phyloP scores from a whole-genome alignment of 306 rosid genomes.

The Argentina anserina region DNA sequence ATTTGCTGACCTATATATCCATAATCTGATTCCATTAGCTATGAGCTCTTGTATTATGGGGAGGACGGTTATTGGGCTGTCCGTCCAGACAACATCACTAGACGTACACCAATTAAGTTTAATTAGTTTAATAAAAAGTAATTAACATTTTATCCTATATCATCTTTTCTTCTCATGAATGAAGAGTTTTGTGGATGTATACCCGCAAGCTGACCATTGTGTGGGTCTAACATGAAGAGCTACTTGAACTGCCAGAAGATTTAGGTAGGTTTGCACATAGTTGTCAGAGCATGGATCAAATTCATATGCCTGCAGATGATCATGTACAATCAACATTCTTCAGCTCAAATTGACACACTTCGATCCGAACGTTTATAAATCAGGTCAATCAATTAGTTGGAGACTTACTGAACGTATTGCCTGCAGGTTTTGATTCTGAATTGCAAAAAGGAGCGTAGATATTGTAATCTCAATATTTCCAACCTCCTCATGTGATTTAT shows the following conservation, averaged over 20 bases:
- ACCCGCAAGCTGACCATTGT: conserved; percentile 52
- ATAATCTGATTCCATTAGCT: conserved; percentile 17
- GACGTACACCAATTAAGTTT: too few species aligned
- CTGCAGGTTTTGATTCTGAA: conserved; percentile 17
- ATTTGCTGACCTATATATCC: conserved; percentile 10
- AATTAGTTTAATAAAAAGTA: too few species aligned
- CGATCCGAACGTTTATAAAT: too few species aligned
- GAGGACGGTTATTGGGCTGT: conserved; percentile 11
- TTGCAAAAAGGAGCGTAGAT: conserved; percentile 43
- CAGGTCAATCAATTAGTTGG: background rate
- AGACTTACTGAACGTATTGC: conserved; percentile 34
- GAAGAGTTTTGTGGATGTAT: background rate
- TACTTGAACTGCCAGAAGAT: conserved; percentile 45
- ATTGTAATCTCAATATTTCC: conserved; percentile 36
- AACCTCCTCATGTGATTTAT: conserved; percentile 6
- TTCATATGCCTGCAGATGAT: background rate
- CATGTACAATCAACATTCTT: too few species aligned
- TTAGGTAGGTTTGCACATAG: conserved; percentile 28
- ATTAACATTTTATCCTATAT: background rate
- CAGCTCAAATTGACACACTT: too few species aligned
- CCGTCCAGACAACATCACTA: conserved; percentile 29
- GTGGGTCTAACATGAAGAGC: conserved; percentile 47
- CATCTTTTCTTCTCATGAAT: too few species aligned
- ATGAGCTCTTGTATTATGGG: conserved; percentile 17
- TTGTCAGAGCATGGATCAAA: background rate